A percentile compares a stretch with the other conserved stretches of the same genome.
These are phyloP conservation scores for Xylaria sp. DNA, from an alignment of 2,329 filamentous ascomycete species.

Conservation along the genomic window DNA sequence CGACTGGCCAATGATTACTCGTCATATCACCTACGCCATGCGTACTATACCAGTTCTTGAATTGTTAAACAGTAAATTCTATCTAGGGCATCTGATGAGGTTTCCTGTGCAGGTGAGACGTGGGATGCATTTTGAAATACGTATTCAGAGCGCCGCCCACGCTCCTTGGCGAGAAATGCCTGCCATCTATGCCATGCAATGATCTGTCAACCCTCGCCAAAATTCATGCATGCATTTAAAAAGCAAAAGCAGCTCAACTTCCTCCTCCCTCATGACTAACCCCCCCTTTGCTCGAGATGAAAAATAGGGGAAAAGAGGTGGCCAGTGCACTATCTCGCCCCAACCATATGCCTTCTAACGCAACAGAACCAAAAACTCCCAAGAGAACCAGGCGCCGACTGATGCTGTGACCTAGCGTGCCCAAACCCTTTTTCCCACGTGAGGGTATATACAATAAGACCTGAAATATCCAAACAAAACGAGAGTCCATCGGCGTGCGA, in stretches of 20 bases:
- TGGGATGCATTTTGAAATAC: constrained; percentile 36
- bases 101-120: constrained; percentile 25
- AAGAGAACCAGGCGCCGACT: constrained; percentile 46
- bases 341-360: constrained; percentile 31
- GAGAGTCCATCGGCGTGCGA: constrained; percentile 33
- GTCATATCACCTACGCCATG: neutral
- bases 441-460: constrained; percentile 51
- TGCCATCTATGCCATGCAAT: constrained; percentile 40
- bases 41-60: neutral
- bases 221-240: constrained; percentile 35
- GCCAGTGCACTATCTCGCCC: constrained; percentile 27
- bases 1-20: neutral
- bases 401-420: constrained; percentile 48
- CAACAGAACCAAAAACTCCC: constrained; percentile 37
- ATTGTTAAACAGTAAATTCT: constrained; percentile 22
- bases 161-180: constrained; percentile 29
- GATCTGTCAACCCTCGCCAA: constrained; percentile 34
- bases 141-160: constrained; percentile 29
- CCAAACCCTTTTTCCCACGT: constrained; percentile 47
- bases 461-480: constrained; percentile 37
- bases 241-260: constrained; percentile 26
- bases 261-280: constrained; percentile 13
- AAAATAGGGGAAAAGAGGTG: neutral
- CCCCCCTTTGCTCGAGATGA: neutral
- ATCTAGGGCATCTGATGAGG: constrained; percentile 24